Evolutionary conservation across 192 early-diverging fungal species (phyloP), one percentile per base, ranked within the genome.

Genomic region (Backusella circina): DNA sequence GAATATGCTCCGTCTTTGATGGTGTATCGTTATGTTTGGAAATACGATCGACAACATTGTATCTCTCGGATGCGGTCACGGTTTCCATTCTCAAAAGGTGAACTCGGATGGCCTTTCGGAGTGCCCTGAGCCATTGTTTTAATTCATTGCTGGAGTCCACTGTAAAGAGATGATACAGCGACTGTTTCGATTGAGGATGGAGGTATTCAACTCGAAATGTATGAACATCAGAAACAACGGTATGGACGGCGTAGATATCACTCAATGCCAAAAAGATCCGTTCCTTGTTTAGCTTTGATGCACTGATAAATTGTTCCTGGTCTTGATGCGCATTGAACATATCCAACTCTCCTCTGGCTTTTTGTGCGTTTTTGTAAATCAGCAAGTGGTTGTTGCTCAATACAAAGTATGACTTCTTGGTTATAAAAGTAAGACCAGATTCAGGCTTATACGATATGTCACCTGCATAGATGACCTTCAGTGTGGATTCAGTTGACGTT

Each of bases 381-480:
- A 82, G 61, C 9, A 82, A 21, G 18, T 77, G 41, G 5, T 77
- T 75, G 18, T 70, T 82, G 54, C 76, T 82, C 37, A 82, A 35
- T 5, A 82, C 76, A 31, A 73, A 47, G 64, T 82, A 75, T 33
- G 73, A 64, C 30, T 68, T 38, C 30, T 73, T 78, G 18, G 37
- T 69, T 31, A 54, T 70, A 9, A 64, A 71, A 16, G 74, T 30
- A 5, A 65, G 0, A 2, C 54, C 30, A 26, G 37, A 38, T 1
- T 71, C 75, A 18, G 51, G 54, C 21, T 75, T 73, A 36, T 71
- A 31, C 3, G 67, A 73, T 28, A 70, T 30, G 15, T 73, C 67
- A 23, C 79, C 75, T 31, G 79, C 70, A 21, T 77, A 77, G 1
- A 81, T 23, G 32, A 81, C 72, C 3, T 77, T 47, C 13, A 73